Evolutionary conservation across 2,329 filamentous ascomycete genomes (phyloP).

Genomic region (Nemania serpens): DNA sequence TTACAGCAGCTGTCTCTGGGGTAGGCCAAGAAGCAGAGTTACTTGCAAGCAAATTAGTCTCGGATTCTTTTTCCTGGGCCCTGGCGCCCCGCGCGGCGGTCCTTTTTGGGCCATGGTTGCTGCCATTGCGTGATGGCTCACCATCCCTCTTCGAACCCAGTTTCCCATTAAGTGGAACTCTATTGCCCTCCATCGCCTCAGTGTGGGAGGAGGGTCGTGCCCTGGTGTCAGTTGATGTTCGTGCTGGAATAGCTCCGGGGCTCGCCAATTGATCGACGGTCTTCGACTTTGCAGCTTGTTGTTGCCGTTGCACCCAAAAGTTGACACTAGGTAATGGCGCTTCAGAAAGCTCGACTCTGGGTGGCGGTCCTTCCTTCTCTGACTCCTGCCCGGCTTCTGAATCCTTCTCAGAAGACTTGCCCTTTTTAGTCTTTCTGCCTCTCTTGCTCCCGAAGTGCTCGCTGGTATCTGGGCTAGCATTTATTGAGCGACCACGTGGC

Average conservation of each 20-base stretch:
- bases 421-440: slow-evolving; percentile 68
- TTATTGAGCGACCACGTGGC: slow-evolving; percentile 60
- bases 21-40: slow-evolving; percentile 88
- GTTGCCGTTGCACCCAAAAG: slow-evolving; percentile 77
- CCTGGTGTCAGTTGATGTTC: slow-evolving; percentile 30
- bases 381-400: slow-evolving; percentile 56
- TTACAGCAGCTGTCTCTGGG: slow-evolving; percentile 76
- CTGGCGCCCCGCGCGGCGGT: slow-evolving; percentile 52
- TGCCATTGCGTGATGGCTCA: slow-evolving; percentile 47
- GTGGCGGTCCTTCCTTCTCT: slow-evolving; percentile 63
- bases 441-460: slow-evolving; percentile 70
- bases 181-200: slow-evolving; percentile 36
- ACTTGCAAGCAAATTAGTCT: slow-evolving; percentile 71
- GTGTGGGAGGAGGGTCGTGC: slow-evolving; percentile 23
- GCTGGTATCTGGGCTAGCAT: slow-evolving; percentile 66
- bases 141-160: slow-evolving; percentile 50
- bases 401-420: slow-evolving; percentile 56
- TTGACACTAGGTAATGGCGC: slow-evolving; percentile 85
- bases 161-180: slow-evolving; percentile 43
- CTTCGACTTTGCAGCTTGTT: slow-evolving; percentile 61
- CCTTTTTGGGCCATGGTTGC: slow-evolving; percentile 49
- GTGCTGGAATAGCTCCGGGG: neutral
- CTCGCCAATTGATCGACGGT: slow-evolving; percentile 28
- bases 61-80: slow-evolving; percentile 50
- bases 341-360: slow-evolving; percentile 72